Conservation (phyloP, 495 filamentous ascomycete species). For the Lindgomyces ingoldianus region DNA sequence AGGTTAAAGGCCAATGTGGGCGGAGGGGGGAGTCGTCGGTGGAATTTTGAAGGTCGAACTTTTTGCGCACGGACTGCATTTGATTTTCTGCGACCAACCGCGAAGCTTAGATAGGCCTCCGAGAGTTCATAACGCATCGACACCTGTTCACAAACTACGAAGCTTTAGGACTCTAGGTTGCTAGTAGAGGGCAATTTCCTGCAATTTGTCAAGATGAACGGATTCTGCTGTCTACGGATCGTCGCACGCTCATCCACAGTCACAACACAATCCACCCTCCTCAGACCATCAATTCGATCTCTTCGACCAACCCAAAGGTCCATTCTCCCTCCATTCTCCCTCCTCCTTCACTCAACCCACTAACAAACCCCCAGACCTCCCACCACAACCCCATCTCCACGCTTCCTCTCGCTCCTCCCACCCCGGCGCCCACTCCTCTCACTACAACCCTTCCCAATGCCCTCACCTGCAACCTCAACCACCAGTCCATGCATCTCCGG, state of each 20-base stretch:
- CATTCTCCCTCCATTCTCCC: neutral
- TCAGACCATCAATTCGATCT: conserved; percentile 6
- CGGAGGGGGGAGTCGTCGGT: neutral
- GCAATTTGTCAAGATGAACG: conserved; percentile 32
- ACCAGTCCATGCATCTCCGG: conserved; percentile 7
- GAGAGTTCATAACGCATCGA: neutral
- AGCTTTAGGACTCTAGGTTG: neutral
- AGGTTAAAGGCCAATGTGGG: no score
- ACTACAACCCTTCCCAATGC: conserved; percentile 37
- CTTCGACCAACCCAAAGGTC: conserved; percentile 23
- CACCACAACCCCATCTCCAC: conserved; percentile 28
- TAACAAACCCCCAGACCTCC: neutral
- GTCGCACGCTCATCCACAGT: conserved; percentile 11
- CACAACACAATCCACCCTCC: neutral
- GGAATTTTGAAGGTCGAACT: conserved; percentile 21
- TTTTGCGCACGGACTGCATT: conserved; percentile 30
- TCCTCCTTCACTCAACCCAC: conserved; percentile 3
- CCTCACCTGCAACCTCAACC: conserved; percentile 39
- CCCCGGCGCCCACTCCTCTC: conserved; percentile 43
- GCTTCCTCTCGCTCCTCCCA: conserved; percentile 46
- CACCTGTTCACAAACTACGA: neutral
- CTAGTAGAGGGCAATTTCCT: neutral
- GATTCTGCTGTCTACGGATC: conserved; percentile 37
- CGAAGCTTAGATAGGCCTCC: no score
- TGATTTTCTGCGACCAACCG: neutral